Evolutionary conservation across 1,139 yeast genomes (phyloP), one percentile per base, ranked within the genome.

Genomic region (Yamadazyma triangularis): DNA sequence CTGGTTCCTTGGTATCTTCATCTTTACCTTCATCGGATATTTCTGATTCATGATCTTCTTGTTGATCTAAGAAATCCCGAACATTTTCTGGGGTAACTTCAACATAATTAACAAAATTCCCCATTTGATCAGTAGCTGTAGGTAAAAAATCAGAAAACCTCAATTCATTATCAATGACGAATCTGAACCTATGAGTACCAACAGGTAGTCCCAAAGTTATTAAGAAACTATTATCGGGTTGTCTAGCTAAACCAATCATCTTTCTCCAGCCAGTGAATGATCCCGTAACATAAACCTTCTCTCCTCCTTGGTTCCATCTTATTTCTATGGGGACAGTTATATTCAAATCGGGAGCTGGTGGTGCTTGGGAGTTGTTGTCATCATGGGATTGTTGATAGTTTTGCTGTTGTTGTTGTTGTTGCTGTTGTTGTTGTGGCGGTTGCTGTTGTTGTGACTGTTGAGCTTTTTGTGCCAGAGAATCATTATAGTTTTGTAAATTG

Each of bases 221-320:
- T 33, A 57, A 41, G 33, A 60, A 66, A 23, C 51, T 50, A 32
- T 56, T 52, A 42, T 67, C 73, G 9, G 64, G 55, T 32, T 73
- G 77, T 40, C 72, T 74, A 20, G 73, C 68, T 35, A 68, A 58
- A 2, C 74, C 72, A 40, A 68, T 67, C 74, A 68, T 68, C 41
- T 68, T 68, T 35, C 73, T 54, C 74, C 74, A 68, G 4, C 71
- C 73, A 1, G 74, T 68, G 41, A 68, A 68, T 4, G 72, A 64
- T 2, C 74, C 74, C 8, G 74, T 68, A 4, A 68, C 72, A 41
- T 68, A 68, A 1, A 91, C 97, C 48, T 85, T 85, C 31, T 76
- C 76, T 38, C 97, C 97, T 9, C 96, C 96, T 56, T 89, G 96
- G 13, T 79, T 80, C 98, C 98, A 91, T 44, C 77, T 79, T 32